Base-by-base conservation (phyloP, 208 protist species). In the Acanthamoeba culbertsoni region DNA sequence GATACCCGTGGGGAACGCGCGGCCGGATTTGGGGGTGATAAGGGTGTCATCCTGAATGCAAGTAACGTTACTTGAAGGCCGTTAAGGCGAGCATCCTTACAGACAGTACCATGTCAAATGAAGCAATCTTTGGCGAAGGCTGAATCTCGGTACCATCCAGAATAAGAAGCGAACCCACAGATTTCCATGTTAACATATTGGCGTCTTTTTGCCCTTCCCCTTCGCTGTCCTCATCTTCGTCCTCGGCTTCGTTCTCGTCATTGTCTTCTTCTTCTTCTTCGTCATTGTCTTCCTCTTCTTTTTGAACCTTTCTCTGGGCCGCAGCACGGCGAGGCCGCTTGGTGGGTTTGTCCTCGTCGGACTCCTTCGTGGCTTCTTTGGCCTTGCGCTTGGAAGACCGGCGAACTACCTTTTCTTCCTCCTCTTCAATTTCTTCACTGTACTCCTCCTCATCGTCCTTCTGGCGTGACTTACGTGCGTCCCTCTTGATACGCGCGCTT, bases 101-200 rank as follows among this genome's bases (percentile, higher is more conserved):
- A n/a, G n/a, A n/a, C 16, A 16, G 75, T 86, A 89, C 82, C 82
- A 89, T 63, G 51, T 89, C 82, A 46, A 89, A 89, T 23, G 53
- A 43, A 8, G 82, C 82, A 35, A 89, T 89, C 35, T 89, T 89
- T n/a, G 82, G 51, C 10, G 82, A 89, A 10, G 82, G 82, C 42
- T 68, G 40, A 16, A 45, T 65, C 51, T 59, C 82, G 23, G 46
- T 14, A 3, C 82, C 82, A 26, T 89, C 82, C 6, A 89, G 82
- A 5, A 89, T 26, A 0, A 68, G 23, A 28, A 89, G 26, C 16
- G 82, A 68, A 7, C n/a, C 82, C 7, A 73, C 31, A 18, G 63
- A 37, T 20, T 42, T 63, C 82, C 75, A 59, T 40, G 37, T 33
- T 18, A 43, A 26, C 20, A 14, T 31, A 20, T n/a, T 3, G 5